Evolutionary conservation across 2,329 filamentous ascomycete genomes (phyloP).

Genomic region (Aspergillus versicolor): DNA sequence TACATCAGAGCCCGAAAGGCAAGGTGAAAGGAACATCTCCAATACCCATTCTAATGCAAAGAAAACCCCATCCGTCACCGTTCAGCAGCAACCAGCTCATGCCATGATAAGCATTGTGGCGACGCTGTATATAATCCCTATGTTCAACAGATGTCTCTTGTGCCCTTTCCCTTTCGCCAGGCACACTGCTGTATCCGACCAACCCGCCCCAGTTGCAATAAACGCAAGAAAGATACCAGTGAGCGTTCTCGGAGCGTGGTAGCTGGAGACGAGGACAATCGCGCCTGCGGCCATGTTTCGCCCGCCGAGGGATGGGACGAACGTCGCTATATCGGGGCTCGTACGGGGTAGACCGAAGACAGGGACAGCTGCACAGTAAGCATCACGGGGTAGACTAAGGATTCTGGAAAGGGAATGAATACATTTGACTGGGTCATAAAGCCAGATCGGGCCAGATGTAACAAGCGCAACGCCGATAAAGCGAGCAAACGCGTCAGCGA

Average conservation of each 20-base stretch:
- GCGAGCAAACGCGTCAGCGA: neutral
- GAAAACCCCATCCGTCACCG: no score
- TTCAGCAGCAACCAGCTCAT: neutral
- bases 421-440: neutral
- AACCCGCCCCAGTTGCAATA: neutral
- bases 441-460: neutral
- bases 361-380: neutral
- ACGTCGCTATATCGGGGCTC: neutral
- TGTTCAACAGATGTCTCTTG: neutral
- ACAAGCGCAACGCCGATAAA: neutral
- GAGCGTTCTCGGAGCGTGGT: neutral
- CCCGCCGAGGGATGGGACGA: neutral
- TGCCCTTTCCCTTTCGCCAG: neutral
- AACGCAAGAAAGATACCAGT: neutral
- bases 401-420: no score
- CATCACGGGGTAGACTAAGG: neutral
- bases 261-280: neutral
- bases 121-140: neutral
- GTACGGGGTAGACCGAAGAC: neutral
- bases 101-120: neutral
- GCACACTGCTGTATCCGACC: neutral
- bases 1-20: no score
- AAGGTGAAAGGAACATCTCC: no score
- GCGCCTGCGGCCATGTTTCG: neutral
- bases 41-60: no score